phyloP scores from a whole-genome alignment of 2,329 filamentous ascomycete genomes.

The Neofusicoccum laricinum region DNA sequence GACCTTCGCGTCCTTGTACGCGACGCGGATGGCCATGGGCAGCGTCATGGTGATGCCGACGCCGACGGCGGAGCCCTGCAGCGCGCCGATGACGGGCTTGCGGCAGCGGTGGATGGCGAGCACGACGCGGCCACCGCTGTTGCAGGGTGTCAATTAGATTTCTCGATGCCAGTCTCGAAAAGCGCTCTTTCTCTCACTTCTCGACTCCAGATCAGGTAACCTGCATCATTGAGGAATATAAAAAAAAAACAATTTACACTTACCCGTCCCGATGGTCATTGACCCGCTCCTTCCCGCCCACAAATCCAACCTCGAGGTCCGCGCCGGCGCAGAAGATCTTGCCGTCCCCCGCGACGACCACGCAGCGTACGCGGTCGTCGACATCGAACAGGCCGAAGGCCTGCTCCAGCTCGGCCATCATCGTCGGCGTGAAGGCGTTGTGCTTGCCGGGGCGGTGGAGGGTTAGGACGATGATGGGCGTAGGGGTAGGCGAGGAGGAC shows the following conservation, averaged over 20 bases:
- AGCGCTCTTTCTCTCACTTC: too few relatives aligned
- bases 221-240: not conserved
- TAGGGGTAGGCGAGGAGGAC: slow-evolving; percentile 51
- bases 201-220: too few relatives aligned
- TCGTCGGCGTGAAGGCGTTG: slow-evolving; percentile 67
- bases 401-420: slow-evolving; percentile 59
- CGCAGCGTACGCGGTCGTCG: slow-evolving; percentile 53
- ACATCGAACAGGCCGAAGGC: slow-evolving; percentile 53
- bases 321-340: slow-evolving; percentile 56
- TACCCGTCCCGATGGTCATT: slow-evolving; percentile 56
- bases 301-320: slow-evolving; percentile 54
- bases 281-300: slow-evolving; percentile 39
- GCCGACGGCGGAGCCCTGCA: slow-evolving; percentile 57
- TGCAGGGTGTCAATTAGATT: too few relatives aligned
- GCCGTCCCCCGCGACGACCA: slow-evolving; percentile 54
- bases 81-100: slow-evolving; percentile 55
- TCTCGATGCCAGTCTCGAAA: too few relatives aligned
- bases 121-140: slow-evolving; percentile 43
- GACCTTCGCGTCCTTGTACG: slow-evolving; percentile 59
- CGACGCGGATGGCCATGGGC: slow-evolving; percentile 55
- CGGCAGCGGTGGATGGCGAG: slow-evolving; percentile 57
- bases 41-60: slow-evolving; percentile 60
- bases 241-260: slow-evolving; percentile 9
- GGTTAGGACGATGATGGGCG: slow-evolving; percentile 61
- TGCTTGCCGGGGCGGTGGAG: slow-evolving; percentile 63